These are phyloP conservation scores for Verticillium klebahnii DNA, from an alignment of 2,329 filamentous ascomycete genomes.

Conservation along the genomic window DNA sequence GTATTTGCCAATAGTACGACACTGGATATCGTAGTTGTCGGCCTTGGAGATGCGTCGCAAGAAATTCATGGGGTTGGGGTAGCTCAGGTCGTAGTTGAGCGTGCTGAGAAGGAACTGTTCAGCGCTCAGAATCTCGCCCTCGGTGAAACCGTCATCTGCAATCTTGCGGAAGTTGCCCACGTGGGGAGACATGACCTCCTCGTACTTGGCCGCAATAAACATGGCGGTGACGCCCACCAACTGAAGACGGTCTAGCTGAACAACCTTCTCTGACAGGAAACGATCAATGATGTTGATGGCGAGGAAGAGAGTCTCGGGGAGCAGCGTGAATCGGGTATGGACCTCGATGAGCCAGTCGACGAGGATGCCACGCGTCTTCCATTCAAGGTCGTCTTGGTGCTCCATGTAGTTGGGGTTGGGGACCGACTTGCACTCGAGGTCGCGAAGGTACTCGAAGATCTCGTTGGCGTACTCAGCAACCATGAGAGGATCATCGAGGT, in stretches of 20 bases:
- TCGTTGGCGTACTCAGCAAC: slow-evolving; percentile 95
- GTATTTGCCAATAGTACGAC: slow-evolving; percentile 94
- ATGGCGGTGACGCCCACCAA: slow-evolving; percentile 97
- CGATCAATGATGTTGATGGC: slow-evolving; percentile 98
- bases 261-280: slow-evolving; percentile 91
- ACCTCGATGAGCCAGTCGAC: slow-evolving; percentile 99
- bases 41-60: slow-evolving; percentile 97
- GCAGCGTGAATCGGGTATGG: slow-evolving; percentile 90
- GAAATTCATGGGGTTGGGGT: slow-evolving; percentile 99
- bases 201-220: slow-evolving; percentile 99
- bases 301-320: slow-evolving; percentile 94
- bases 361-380: slow-evolving; percentile 97
- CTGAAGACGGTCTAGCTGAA: slow-evolving; percentile 92
- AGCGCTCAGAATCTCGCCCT: slow-evolving; percentile 93
- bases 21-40: slow-evolving; percentile 98
- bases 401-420: slow-evolving; percentile 95
- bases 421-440: slow-evolving; percentile 72
- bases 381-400: slow-evolving; percentile 90
- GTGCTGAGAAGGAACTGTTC: slow-evolving; percentile 90
- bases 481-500: slow-evolving; percentile 92
- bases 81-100: slow-evolving; percentile 94
- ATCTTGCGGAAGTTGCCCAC: slow-evolving; percentile 97
- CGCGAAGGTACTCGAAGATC: slow-evolving; percentile 92
- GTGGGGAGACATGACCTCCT: slow-evolving; percentile 94
- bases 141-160: slow-evolving; percentile 92